Evolutionary conservation across 1,139 yeast species (phyloP), one percentile per base, ranked within the genome.

Genomic region (Sugiyamaella xylanicola): DNA sequence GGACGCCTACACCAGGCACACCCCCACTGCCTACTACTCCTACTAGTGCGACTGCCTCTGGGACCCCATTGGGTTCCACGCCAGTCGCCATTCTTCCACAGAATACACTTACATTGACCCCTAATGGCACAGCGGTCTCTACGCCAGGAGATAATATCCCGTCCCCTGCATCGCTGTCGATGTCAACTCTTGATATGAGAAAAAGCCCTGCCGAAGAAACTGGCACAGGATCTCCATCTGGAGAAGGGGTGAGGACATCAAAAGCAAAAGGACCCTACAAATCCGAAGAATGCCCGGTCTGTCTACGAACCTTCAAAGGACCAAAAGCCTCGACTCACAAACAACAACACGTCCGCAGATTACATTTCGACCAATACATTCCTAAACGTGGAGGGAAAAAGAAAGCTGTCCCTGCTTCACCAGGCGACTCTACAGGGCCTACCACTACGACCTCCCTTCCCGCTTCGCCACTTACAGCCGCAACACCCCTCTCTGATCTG

Each of bases 261-360:
- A 48, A 45, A 39, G 50, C 43, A 4, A 44, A 50, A 22, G 51
- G 51, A 5, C 27, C 45, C 51, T 66, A 56, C 62, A 67, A 71
- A 47, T 60, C 70, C 20, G 77, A 74, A 59, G 72, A 66, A 42
- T 74, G 78, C 59, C 76, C 72, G 48, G 69, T 74, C 43, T 76
- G 80, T 60, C 74, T 73, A 8, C 70, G 80, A 41, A 66, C 67
- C 32, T 76, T 76, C 68, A 72, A 71, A 61, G 80, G 80, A 17
- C 79, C 79, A 22, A 75, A 74, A 64, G 75, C 79, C 2, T 67
- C 77, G 2, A 76, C 79, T 1, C 80, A 76, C 62, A 74, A 72
- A 59, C 80, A 76, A 62, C 80, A 76, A 66, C 80, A 76, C 56
- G 75, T 76, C 51, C 69, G 77, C 19, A 64, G 79, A 39, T 63